These are phyloP conservation scores for Fraxinus ornus DNA, from an alignment of 305 asterid genomes.

Conservation along the genomic window DNA sequence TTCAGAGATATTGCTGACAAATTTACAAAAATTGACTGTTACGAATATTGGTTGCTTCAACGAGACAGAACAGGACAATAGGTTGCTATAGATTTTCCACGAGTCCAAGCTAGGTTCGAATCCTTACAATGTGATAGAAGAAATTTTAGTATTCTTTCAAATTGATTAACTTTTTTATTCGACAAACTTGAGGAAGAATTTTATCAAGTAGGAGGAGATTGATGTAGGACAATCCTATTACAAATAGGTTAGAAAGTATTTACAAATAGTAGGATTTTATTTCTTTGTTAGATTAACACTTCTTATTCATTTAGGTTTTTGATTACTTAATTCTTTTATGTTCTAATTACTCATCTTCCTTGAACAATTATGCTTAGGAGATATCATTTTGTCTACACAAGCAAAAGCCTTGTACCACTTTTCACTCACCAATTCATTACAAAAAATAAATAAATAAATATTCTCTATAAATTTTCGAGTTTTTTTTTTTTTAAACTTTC, in stretches of 20 bases:
- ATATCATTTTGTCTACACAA: not conserved
- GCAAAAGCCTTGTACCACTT: not conserved
- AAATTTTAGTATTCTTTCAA: not conserved
- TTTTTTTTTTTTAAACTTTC: too few relatives aligned
- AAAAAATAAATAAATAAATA: too few relatives aligned
- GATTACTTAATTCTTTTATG: not conserved
- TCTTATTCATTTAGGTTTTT: not conserved
- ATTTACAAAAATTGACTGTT: not conserved
- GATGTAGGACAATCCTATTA: not conserved
- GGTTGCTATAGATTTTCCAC: not conserved
- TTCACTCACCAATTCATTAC: not conserved
- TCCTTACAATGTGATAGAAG: not conserved
- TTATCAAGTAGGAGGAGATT: not conserved
- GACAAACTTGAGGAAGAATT: not conserved
- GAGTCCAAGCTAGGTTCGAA: not conserved
- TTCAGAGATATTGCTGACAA: not conserved
- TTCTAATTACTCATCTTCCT: not conserved
- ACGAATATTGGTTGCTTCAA: not conserved
- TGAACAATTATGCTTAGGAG: not conserved
- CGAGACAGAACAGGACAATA: not conserved
- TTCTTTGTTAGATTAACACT: not conserved
- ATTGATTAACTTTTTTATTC: not conserved
- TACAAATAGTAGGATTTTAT: too few relatives aligned
- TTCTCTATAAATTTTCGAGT: not conserved
- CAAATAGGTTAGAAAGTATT: not conserved